These are phyloP conservation scores for Pythium apleroticum DNA, from an alignment of 352 stramenopile species.

Conservation along the genomic window DNA sequence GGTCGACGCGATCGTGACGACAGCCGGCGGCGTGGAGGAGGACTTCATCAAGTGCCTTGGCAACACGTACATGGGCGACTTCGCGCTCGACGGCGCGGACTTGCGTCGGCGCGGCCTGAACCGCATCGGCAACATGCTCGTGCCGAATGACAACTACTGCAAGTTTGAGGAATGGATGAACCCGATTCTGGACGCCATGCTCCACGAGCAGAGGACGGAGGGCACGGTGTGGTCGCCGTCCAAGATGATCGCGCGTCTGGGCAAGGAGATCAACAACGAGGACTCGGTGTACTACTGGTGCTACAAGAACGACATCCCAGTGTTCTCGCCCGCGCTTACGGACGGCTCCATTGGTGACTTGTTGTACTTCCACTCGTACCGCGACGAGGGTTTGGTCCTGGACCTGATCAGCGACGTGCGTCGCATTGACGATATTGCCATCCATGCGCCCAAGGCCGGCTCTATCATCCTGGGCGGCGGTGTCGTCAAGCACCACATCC, in stretches of 20 bases:
- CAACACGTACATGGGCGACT: slow-evolving; percentile 98
- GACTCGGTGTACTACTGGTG: slow-evolving; percentile 99
- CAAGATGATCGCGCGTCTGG: slow-evolving; percentile 95
- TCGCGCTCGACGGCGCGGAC: slow-evolving; percentile 92
- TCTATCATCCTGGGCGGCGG: slow-evolving; percentile 99
- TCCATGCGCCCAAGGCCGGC: slow-evolving; percentile 92
- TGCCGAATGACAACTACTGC: slow-evolving; percentile 99
- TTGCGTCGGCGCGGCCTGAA: slow-evolving; percentile 97
- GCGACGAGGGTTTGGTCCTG: slow-evolving; percentile 95
- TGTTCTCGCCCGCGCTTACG: slow-evolving; percentile 99
- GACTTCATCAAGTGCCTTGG: slow-evolving; percentile 99
- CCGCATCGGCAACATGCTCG: slow-evolving; percentile 99
- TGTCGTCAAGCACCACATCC: slow-evolving; percentile 98
- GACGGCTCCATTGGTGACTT: slow-evolving; percentile 99
- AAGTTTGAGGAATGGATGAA: slow-evolving; percentile 97
- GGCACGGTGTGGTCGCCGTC: slow-evolving; percentile 95
- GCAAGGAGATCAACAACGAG: slow-evolving; percentile 98
- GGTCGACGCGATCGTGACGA: slow-evolving; percentile 97
- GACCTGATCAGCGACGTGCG: slow-evolving; percentile 98
- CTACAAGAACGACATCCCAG: slow-evolving; percentile 99
- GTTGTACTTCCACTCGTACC: slow-evolving; percentile 99
- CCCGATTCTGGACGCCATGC: slow-evolving; percentile 97
- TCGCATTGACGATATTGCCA: slow-evolving; percentile 97
- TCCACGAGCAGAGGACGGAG: slow-evolving; percentile 96
- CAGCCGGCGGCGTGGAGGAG: slow-evolving; percentile 93